Conservation (phyloP, 352 stramenopile genomes). For the Paralagenidium karlingii region DNA sequence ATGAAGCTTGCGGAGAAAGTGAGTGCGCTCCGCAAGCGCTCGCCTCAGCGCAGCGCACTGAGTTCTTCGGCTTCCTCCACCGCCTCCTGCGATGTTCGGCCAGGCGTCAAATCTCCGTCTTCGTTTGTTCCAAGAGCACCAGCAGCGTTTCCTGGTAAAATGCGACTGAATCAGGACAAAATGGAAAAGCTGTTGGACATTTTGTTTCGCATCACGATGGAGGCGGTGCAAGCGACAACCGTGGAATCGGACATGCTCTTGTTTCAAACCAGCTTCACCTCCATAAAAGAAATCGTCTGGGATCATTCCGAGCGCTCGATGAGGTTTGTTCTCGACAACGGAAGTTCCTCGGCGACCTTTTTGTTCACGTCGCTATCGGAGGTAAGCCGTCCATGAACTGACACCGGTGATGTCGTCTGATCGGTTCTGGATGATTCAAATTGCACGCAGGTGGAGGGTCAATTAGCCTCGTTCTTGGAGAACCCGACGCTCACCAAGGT, state of each 20-base stretch:
- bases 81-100: too few species aligned
- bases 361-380: slow-evolving; percentile 25
- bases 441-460: slow-evolving; percentile 17
- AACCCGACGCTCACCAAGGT: slow-evolving; percentile 10
- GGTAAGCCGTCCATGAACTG: slow-evolving; percentile 1
- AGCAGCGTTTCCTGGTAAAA: slow-evolving; percentile 38
- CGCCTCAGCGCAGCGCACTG: too few species aligned
- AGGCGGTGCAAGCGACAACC: slow-evolving; percentile 21
- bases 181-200: slow-evolving; percentile 14
- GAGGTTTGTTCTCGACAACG: slow-evolving; percentile 24
- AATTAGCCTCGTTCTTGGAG: slow-evolving; percentile 19
- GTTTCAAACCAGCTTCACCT: slow-evolving; percentile 20
- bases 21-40: too few species aligned
- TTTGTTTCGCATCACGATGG: slow-evolving; percentile 20
- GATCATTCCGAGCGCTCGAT: slow-evolving; percentile 49
- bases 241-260: slow-evolving; percentile 19
- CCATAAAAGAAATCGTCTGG: slow-evolving; percentile 54
- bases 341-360: slow-evolving; percentile 16
- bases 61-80: too few species aligned
- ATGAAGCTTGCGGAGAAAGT: too few species aligned
- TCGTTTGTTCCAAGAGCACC: too few species aligned
- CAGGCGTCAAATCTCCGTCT: too few species aligned
- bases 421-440: not conserved
- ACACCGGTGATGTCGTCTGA: not conserved
- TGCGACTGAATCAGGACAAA: slow-evolving; percentile 7